Conservation (phyloP, 116 monocot genomes). For the Cymodocea nodosa region DNA sequence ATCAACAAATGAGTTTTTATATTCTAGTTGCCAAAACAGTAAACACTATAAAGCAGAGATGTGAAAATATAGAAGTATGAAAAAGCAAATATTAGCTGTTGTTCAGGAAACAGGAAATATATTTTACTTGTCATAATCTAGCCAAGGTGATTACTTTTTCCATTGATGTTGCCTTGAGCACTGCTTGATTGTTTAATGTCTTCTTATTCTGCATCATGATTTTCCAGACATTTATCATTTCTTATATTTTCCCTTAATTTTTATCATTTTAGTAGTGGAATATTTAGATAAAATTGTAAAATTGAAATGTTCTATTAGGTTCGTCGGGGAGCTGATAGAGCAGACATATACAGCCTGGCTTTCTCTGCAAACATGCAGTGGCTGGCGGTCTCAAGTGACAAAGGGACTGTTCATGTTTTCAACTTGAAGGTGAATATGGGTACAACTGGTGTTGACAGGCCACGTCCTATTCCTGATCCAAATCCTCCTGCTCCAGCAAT, state of each 20-base stretch:
- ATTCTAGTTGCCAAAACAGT: no score
- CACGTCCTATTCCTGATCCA: slow-evolving; percentile 39
- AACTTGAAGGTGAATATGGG: slow-evolving; percentile 70
- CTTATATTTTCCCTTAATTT: not conserved
- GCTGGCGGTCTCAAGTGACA: slow-evolving; percentile 92
- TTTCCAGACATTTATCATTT: not conserved
- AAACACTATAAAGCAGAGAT: no score
- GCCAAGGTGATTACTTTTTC: no score
- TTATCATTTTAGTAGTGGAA: not conserved
- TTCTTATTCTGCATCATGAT: not conserved
- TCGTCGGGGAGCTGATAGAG: slow-evolving; percentile 94
- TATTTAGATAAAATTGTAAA: no score
- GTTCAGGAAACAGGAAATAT: no score
- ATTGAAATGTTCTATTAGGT: slow-evolving; percentile 27
- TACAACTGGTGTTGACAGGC: slow-evolving; percentile 31
- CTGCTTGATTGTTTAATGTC: not conserved
- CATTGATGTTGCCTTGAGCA: no score
- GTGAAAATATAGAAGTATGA: no score
- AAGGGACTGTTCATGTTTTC: slow-evolving; percentile 95
- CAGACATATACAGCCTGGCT: slow-evolving; percentile 90
- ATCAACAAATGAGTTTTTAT: no score
- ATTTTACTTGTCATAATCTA: no score
- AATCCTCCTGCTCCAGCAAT: slow-evolving; percentile 22
- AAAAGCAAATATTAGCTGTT: no score
- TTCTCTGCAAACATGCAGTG: slow-evolving; percentile 77